Evolutionary conservation across 768 basidiomycete species (phyloP), one percentile per base, ranked within the genome.

Genomic region (Lepiota venenata): DNA sequence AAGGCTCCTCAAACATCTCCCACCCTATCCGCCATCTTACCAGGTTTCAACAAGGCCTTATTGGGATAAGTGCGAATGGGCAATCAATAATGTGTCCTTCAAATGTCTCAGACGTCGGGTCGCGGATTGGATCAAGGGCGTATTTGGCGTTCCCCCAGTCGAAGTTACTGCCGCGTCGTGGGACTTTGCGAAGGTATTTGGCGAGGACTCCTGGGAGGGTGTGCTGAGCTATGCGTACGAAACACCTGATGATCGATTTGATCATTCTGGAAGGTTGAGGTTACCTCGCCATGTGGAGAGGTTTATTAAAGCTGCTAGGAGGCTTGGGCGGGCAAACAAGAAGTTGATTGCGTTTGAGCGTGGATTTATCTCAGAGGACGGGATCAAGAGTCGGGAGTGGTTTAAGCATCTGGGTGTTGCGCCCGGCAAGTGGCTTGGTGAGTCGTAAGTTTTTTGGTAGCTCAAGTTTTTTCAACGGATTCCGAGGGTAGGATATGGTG

Each of bases 361-460:
- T 46, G 91, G 91, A 1, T 91, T 96, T 66, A 87, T 94, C 56
- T 83, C 82, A 5, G 74, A 86, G 61, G 83, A 73, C 14, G 93
- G 93, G 0, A 83, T 93, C 58, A 84, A 84, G 60, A 83, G 85
- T 50, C 77, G 89, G 29, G 87, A 91, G 65, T 95, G 93, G 93
- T 96, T 88, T 66, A 83, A 75, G 62, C 87, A 93, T 69, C 77
- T 93, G 14, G 92, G 80, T 45, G 89, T 93, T 40, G 91, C 93
- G 2, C 93, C 93, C 27, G 93, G 92, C 37, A 85, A 90, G 67
- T 87, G 87, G 83, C 82, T 87, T 38, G 87, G 88, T 88, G 60
- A 60, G 78, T 36, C n/a, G 32, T 51, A 16, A 15, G 22, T 15
- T 22, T 14, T 12, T 25, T 14, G 9, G 16, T 29, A 55, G 8